A percentile compares a stretch with the other conserved stretches of the same genome.
phyloP scores from a whole-genome alignment of 2,329 filamentous ascomycete species.

The Davidsoniella eucalypti region DNA sequence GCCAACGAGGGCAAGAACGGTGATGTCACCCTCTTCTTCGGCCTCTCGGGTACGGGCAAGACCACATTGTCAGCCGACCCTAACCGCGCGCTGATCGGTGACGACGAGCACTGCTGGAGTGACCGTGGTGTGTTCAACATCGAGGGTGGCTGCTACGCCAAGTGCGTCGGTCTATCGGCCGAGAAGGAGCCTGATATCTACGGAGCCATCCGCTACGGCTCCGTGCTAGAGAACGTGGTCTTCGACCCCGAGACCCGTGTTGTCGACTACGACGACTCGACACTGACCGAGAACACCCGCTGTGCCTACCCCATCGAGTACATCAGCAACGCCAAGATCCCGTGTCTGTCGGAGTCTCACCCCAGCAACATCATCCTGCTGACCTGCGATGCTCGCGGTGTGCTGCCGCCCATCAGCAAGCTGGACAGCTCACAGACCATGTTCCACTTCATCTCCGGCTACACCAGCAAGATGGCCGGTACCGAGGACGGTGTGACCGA shows the following conservation, averaged over 20 bases:
- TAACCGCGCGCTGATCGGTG: conserved; percentile 89
- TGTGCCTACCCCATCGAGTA: conserved; percentile 98
- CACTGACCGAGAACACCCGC: conserved; percentile 94
- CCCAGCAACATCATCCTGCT: conserved; percentile 96
- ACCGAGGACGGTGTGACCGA: conserved; percentile 95
- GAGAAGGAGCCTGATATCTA: conserved; percentile 99
- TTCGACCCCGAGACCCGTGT: conserved; percentile 80
- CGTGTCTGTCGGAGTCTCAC: conserved; percentile 73
- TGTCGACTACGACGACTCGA: conserved; percentile 91
- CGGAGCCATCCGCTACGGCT: conserved; percentile 88
- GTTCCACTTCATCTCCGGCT: conserved; percentile 99
- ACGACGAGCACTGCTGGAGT: conserved; percentile 99
- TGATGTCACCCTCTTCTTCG: conserved; percentile 98
- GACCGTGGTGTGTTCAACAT: conserved; percentile 98
- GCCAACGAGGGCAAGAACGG: conserved; percentile 91
- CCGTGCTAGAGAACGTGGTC: conserved; percentile 95
- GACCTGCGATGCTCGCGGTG: conserved; percentile 93
- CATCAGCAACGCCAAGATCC: conserved; percentile 97
- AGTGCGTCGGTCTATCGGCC: conserved; percentile 89
- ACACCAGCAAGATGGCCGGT: conserved; percentile 99
- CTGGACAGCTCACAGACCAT: conserved; percentile 89
- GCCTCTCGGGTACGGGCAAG: conserved; percentile 95
- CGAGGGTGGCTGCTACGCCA: conserved; percentile 97
- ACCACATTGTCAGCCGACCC: conserved; percentile 94
- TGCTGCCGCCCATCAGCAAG: conserved; percentile 95